Base-by-base conservation (phyloP, 192 early-diverging fungal genomes). In the Globomyces pollinis-pini region DNA sequence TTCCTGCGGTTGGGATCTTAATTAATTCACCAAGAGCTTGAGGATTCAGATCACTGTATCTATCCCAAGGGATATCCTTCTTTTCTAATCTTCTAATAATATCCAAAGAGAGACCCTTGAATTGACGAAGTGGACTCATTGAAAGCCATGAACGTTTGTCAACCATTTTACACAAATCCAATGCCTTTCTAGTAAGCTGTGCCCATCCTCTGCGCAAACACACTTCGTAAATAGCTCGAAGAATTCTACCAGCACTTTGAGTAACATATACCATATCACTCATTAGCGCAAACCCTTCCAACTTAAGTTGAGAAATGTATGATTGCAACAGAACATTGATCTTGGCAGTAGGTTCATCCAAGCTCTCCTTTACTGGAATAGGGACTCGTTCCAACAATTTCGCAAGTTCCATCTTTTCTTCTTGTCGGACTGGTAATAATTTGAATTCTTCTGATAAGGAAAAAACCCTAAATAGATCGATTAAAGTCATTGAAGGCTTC, bases 251-350 rank as follows among this genome's bases (percentile, higher is more conserved):
- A 15, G 91, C 94, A 55, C 86, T 89, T 72, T 98, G 94, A 15
- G 96, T 96, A 16, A 99, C 91, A 76, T 93, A 96, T 0, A 93
- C 94, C 90, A 95, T 91, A 58, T 99, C 96, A n/a, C 91, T 83
- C 57, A 93, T 91, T 33, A 99, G 74, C 9, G 96, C 93, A 70
- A 98, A 93, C 0, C 94, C 94, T 31, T 94, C 85, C 31, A 99
- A 61, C 55, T 88, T 86, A 30, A 98, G 81, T 58, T 91, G 87
- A n/a, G 93, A 93, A 43, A 99, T 93, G 68, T 98, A 89, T 1
- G 91, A 76, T 66, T 99, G 96, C 28, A 99, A 74, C 34, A 99
- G 68, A 21, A 93, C 89, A 62, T 91, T 93, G 59, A 96, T 86
- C 68, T 99, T 99, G 42, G 93, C 88, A 29, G 86, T 84, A 1